Conservation (phyloP, 192 early-diverging fungal genomes). For the Funneliformis mosseae region DNA sequence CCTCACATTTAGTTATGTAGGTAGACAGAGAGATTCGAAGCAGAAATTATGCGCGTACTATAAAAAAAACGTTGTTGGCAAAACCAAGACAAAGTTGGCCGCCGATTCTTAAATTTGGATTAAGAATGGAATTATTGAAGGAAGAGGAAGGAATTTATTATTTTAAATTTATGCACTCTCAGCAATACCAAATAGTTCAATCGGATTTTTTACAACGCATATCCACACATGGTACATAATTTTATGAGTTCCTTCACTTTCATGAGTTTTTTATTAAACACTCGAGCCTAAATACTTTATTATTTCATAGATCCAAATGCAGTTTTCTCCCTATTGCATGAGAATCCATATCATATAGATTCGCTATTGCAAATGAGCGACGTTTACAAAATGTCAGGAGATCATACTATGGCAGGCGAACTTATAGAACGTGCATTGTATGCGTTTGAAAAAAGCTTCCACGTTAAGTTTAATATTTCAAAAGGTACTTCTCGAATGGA, state of each 20-base stretch:
- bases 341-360: constrained; percentile 90
- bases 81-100: constrained; percentile 76
- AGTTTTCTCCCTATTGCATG: constrained; percentile 64
- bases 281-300: neutral
- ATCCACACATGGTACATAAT: constrained; percentile 52
- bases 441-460: constrained; percentile 82
- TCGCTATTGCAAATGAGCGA: constrained; percentile 83
- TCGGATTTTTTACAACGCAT: constrained; percentile 73
- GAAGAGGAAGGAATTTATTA: constrained; percentile 41
- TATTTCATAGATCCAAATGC: constrained; percentile 65
- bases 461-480: constrained; percentile 73
- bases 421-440: constrained; percentile 89
- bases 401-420: constrained; percentile 76
- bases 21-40: constrained; percentile 50
- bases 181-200: constrained; percentile 75
- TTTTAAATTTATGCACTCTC: constrained; percentile 71
- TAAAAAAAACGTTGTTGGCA: constrained; percentile 61
- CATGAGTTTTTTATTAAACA: neutral
- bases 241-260: neutral
- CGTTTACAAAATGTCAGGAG: constrained; percentile 83
- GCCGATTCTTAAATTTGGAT: constrained; percentile 51
- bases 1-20: constrained; percentile 12
- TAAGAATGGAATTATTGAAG: constrained; percentile 51
- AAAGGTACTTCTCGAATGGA: constrained; percentile 66
- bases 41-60: constrained; percentile 51